These are phyloP conservation scores for Scenedesmus sp. DNA, from an alignment of 163 green algal genomes.

Conservation along the genomic window DNA sequence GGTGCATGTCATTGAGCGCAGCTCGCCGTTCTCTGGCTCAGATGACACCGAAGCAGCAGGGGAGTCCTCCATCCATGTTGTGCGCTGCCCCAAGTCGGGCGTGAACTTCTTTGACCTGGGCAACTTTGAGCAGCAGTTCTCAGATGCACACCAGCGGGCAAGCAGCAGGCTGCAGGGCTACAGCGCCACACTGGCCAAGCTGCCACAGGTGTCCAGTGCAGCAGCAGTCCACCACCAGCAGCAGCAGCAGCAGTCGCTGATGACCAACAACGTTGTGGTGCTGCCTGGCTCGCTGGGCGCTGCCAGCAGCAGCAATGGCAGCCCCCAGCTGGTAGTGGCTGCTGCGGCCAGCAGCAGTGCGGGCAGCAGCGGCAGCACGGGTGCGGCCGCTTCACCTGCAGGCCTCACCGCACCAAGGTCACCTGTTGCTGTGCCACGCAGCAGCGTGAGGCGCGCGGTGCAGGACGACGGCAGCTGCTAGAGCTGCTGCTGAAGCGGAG, in stretches of 20 bases:
- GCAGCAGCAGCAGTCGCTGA: slow-evolving; percentile 27
- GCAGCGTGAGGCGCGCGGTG: slow-evolving; percentile 26
- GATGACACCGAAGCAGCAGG: slow-evolving; percentile 67
- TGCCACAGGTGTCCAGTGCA: slow-evolving; percentile 49
- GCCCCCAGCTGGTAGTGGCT: background rate
- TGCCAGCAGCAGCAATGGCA: slow-evolving; percentile 1
- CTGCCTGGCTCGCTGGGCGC: background rate
- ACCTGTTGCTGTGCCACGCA: background rate
- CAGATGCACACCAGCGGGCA: slow-evolving; percentile 55
- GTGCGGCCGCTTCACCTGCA: slow-evolving; percentile 27
- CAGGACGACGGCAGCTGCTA: slow-evolving; percentile 35
- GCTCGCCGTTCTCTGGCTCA: slow-evolving; percentile 74
- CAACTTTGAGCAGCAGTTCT: slow-evolving; percentile 72
- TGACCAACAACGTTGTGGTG: slow-evolving; percentile 9
- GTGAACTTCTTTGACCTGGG: slow-evolving; percentile 78
- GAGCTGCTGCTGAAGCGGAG: background rate
- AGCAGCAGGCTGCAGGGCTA: slow-evolving; percentile 23
- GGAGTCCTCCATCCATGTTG: slow-evolving; percentile 58
- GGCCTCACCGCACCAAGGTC: slow-evolving; percentile 13
- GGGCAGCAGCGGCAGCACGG: slow-evolving; percentile 11
- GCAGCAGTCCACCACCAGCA: background rate
- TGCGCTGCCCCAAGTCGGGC: slow-evolving; percentile 71
- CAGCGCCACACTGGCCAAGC: background rate
- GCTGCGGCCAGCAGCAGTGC: background rate
- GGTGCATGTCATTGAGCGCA: slow-evolving; percentile 69